Conservation (phyloP, 257 asterid species). For the Ilex asprella region DNA sequence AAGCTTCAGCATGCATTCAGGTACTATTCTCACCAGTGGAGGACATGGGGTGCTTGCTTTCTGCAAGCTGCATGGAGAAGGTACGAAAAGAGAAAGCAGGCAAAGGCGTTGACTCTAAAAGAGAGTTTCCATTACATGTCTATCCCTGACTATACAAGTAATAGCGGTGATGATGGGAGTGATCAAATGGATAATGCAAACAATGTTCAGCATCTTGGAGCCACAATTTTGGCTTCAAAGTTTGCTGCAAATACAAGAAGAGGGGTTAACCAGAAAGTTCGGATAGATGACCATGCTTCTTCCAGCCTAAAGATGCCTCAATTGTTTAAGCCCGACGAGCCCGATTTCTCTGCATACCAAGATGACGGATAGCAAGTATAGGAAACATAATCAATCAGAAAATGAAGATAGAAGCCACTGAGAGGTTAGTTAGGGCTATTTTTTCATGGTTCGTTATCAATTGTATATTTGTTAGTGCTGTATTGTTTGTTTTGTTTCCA, state of each 20-base stretch:
- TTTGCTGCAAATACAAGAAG: constrained; percentile 71
- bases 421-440: no score
- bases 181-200: constrained; percentile 14
- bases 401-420: no score
- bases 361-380: constrained; percentile 15
- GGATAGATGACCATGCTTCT: constrained; percentile 37
- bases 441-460: no score
- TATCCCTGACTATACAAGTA: constrained; percentile 2
- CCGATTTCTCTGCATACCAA: constrained; percentile 59
- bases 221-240: constrained; percentile 64
- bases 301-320: constrained; percentile 79
- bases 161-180: constrained; percentile 9
- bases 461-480: no score
- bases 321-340: constrained; percentile 80
- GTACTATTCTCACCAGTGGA: constrained; percentile 89
- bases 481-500: no score
- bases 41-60: constrained; percentile 89
- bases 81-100: constrained; percentile 51
- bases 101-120: constrained; percentile 43
- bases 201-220: constrained; percentile 47
- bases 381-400: neutral
- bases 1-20: constrained; percentile 85
- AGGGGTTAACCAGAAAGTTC: constrained; percentile 39
- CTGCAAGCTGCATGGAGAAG: constrained; percentile 80
- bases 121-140: constrained; percentile 31